phyloP scores from a whole-genome alignment of 352 stramenopile species.

The Plasmopara muralis region DNA sequence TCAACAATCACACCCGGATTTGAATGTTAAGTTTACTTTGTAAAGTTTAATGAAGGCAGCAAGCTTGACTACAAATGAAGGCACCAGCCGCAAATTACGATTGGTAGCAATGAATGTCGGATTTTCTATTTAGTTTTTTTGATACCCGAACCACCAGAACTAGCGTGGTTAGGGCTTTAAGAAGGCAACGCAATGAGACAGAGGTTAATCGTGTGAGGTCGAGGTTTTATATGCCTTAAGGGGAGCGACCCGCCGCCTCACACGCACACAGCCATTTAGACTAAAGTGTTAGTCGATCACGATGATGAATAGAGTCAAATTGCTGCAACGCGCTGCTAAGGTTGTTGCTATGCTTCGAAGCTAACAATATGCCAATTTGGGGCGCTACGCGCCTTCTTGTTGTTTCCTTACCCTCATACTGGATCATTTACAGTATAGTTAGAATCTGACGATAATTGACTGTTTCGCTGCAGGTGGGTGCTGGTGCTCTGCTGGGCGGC shows the following conservation, averaged over 20 bases:
- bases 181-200: constrained; percentile 12
- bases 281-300: constrained; percentile 44
- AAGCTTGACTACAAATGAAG: too few species aligned
- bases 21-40: too few species aligned
- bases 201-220: constrained; percentile 2
- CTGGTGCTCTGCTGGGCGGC: constrained; percentile 56
- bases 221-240: constrained; percentile 7
- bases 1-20: too few species aligned
- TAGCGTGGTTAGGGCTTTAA: too few species aligned
- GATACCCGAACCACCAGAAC: too few species aligned
- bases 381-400: background rate
- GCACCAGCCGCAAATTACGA: too few species aligned
- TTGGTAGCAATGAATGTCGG: too few species aligned
- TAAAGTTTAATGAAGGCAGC: too few species aligned
- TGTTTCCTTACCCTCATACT: background rate
- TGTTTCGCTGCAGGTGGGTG: constrained; percentile 45
- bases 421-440: background rate
- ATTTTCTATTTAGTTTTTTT: too few species aligned
- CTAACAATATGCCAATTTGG: background rate
- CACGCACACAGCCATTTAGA: constrained; percentile 33
- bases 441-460: background rate
- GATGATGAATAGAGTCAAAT: constrained; percentile 68
- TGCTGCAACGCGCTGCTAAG: constrained; percentile 72
- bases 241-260: constrained; percentile 22
- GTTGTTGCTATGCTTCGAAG: constrained; percentile 20